These are phyloP conservation scores for Solanum aculeatissimum DNA, from an alignment of 305 asterid species.

Conservation along the genomic window DNA sequence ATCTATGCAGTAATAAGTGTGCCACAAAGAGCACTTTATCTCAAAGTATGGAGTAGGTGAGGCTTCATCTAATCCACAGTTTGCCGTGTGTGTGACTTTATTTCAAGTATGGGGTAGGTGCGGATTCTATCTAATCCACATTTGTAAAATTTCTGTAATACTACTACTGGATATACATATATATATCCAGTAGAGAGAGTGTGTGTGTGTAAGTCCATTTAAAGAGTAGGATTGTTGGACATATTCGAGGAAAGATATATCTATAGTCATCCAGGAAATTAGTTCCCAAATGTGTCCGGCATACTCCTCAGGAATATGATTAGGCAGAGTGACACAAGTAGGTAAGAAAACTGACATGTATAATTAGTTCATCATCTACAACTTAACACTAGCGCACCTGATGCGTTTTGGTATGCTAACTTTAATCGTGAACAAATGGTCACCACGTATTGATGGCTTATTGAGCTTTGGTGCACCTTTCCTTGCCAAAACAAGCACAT, in stretches of 20 bases:
- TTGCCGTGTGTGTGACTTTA: background rate
- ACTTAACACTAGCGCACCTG: slow-evolving; percentile 31
- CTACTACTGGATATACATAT: too few relatives aligned
- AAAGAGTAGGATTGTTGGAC: background rate
- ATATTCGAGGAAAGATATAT: background rate
- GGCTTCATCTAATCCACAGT: background rate
- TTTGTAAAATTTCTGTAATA: too few relatives aligned
- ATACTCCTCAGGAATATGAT: background rate
- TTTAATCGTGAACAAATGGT: slow-evolving; percentile 84
- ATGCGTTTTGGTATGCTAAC: slow-evolving; percentile 87
- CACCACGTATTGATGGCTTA: slow-evolving; percentile 96
- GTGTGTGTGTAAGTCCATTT: too few relatives aligned
- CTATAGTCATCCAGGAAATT: background rate
- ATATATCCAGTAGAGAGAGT: too few relatives aligned
- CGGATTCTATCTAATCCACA: too few relatives aligned
- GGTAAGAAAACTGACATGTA: background rate
- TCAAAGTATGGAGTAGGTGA: background rate
- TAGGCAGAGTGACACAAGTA: background rate
- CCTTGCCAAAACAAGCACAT: slow-evolving; percentile 89
- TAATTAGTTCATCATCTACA: background rate
- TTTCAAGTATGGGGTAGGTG: too few relatives aligned
- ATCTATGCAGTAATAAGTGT: background rate
- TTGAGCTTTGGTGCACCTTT: slow-evolving; percentile 96
- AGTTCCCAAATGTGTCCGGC: background rate
- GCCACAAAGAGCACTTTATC: too few relatives aligned